phyloP scores from a whole-genome alignment of 352 stramenopile genomes.

The Phytophthora vignae region DNA sequence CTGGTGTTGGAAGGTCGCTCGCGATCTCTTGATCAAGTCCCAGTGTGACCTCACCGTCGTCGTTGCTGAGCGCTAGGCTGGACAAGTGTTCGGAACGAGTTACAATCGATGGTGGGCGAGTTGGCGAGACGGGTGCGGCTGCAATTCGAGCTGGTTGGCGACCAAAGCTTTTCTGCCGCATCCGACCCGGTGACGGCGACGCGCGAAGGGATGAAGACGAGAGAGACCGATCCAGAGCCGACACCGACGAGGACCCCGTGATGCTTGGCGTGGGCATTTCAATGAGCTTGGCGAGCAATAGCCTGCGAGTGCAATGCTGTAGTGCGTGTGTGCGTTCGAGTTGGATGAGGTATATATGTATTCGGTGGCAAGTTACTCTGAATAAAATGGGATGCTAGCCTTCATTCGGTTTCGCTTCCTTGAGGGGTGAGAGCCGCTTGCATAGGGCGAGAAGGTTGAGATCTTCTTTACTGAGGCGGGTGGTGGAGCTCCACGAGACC shows the following conservation, averaged over 20 bases:
- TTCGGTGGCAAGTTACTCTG: slow-evolving; percentile 16
- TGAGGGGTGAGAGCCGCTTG: background rate
- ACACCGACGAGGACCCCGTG: background rate
- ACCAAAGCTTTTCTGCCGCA: slow-evolving; percentile 35
- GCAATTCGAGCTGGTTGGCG: slow-evolving; percentile 22
- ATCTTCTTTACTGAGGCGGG: slow-evolving; percentile 43
- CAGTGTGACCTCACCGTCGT: slow-evolving; percentile 8
- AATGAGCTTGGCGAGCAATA: background rate
- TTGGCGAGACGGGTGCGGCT: slow-evolving; percentile 9
- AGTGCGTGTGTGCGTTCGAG: background rate
- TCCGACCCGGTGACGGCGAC: slow-evolving; percentile 14
- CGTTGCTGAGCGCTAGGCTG: background rate
- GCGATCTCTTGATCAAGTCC: slow-evolving; percentile 1
- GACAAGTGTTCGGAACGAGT: background rate
- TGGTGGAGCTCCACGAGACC: slow-evolving; percentile 73
- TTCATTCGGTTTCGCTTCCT: slow-evolving; percentile 33
- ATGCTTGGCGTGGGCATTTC: slow-evolving; percentile 9
- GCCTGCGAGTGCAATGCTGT: background rate
- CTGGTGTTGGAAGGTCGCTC: slow-evolving; percentile 1
- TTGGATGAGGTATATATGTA: slow-evolving; percentile 17
- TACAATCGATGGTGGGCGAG: slow-evolving; percentile 1
- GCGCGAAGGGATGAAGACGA: slow-evolving; percentile 25
- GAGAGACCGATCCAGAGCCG: slow-evolving; percentile 21
- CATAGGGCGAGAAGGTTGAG: background rate
- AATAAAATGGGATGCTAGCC: slow-evolving; percentile 29